These are phyloP conservation scores for Ceratopteris richardii DNA, from an alignment of 75 land plant species.

Conservation along the genomic window DNA sequence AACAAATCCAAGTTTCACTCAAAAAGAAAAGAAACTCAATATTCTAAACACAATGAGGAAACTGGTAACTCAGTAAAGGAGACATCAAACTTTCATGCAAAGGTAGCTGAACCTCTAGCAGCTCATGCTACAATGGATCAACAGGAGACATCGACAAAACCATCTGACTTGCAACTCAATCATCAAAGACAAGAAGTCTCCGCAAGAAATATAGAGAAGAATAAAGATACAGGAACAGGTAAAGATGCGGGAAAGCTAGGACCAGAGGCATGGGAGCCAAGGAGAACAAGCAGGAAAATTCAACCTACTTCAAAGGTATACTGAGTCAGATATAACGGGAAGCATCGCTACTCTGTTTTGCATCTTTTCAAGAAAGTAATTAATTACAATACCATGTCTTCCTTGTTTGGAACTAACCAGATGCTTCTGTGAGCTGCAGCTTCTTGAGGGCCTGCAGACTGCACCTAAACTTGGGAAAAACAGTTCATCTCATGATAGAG, in stretches of 20 bases:
- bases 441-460: conserved; percentile 22
- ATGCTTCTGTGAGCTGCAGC: conserved; percentile 3
- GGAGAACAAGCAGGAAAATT: conserved; percentile 65
- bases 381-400: too few relatives aligned
- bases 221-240: conserved; percentile 6
- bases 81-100: conserved; percentile 12
- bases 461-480: conserved; percentile 8
- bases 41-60: conserved; percentile 4
- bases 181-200: conserved; percentile 26
- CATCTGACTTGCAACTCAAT: conserved; percentile 15
- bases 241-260: conserved; percentile 18
- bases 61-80: conserved; percentile 5
- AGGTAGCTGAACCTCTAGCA: neutral
- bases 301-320: conserved; percentile 79
- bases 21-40: neutral
- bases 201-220: conserved; percentile 20
- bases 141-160: neutral
- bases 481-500: conserved; percentile 4
- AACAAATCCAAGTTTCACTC: neutral
- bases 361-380: too few relatives aligned
- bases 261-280: conserved; percentile 38
- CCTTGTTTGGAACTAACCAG: too few relatives aligned
- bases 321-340: too few relatives aligned
- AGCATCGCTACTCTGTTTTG: too few relatives aligned
- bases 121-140: too few relatives aligned